A percentile compares a stretch with the other conserved stretches of the same genome.
These are phyloP conservation scores for Lodderomyces theae DNA, from an alignment of 1,139 yeast genomes.

Conservation along the genomic window DNA sequence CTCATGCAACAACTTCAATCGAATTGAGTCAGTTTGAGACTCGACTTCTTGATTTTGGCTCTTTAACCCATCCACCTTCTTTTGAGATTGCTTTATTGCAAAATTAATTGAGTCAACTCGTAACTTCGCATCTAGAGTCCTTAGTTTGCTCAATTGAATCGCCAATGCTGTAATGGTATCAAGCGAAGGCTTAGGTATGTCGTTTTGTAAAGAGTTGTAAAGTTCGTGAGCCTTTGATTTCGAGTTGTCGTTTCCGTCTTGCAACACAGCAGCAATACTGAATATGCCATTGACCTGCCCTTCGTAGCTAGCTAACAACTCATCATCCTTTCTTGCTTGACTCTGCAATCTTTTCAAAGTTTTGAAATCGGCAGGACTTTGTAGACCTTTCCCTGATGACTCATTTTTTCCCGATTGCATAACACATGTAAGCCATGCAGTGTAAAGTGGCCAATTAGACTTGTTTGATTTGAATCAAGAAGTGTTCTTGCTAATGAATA, in stretches of 20 bases:
- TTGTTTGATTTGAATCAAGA: background rate
- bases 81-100: slow-evolving; percentile 17
- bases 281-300: slow-evolving; percentile 30
- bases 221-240: slow-evolving; percentile 7
- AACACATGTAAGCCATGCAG: slow-evolving; percentile 1
- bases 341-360: slow-evolving; percentile 7
- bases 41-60: slow-evolving; percentile 12
- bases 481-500: background rate
- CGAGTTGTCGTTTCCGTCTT: background rate
- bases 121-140: slow-evolving; percentile 25
- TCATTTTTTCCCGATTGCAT: slow-evolving; percentile 4
- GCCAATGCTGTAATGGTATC: slow-evolving; percentile 38
- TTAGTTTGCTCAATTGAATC: slow-evolving; percentile 42
- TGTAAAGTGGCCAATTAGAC: background rate
- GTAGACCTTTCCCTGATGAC: background rate
- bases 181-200: slow-evolving; percentile 24
- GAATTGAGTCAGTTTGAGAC: slow-evolving; percentile 6
- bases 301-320: slow-evolving; percentile 7
- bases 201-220: slow-evolving; percentile 8
- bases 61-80: slow-evolving; percentile 17
- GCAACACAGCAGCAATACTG: slow-evolving; percentile 9
- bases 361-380: background rate
- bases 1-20: slow-evolving; percentile 10
- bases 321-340: slow-evolving; percentile 11
- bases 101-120: slow-evolving; percentile 24